phyloP scores from a whole-genome alignment of 345 rosid genomes.

The Jatropha curcas region DNA sequence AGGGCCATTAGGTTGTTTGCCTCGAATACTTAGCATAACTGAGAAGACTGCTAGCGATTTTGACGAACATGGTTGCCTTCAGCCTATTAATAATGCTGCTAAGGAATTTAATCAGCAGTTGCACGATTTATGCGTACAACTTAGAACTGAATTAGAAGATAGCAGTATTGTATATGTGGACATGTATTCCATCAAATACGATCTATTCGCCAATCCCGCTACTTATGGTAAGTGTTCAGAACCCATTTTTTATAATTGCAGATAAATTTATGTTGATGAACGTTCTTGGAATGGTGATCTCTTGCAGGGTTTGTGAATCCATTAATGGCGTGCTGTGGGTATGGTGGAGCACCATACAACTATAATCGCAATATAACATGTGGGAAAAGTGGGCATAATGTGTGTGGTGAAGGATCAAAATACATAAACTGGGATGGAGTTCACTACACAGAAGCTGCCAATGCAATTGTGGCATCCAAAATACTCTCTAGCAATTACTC shows the following conservation, averaged over 20 bases:
- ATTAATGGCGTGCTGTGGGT: constrained; percentile 55
- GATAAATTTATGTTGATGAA: too few relatives aligned
- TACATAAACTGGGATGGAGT: constrained; percentile 70
- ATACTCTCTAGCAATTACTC: constrained; percentile 46
- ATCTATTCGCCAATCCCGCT: constrained; percentile 43
- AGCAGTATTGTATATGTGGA: constrained; percentile 57
- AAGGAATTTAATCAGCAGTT: constrained; percentile 49
- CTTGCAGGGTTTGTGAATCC: constrained; percentile 55
- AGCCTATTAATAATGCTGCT: constrained; percentile 53
- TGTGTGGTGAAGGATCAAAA: constrained; percentile 39
- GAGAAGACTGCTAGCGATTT: constrained; percentile 35
- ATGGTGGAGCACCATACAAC: constrained; percentile 56
- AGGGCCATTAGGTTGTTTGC: constrained; percentile 73
- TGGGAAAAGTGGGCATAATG: constrained; percentile 43
- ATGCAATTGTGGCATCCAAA: constrained; percentile 43
- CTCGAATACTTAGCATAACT: constrained; percentile 43
- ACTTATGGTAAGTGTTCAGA: constrained; percentile 35
- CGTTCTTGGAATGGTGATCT: too few relatives aligned
- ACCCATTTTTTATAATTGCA: too few relatives aligned
- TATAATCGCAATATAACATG: constrained; percentile 40
- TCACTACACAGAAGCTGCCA: constrained; percentile 73
- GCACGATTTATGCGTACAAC: constrained; percentile 36
- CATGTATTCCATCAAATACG: constrained; percentile 52
- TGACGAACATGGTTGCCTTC: constrained; percentile 60
- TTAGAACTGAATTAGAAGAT: constrained; percentile 41